Conservation (phyloP, 345 rosid genomes). For the Citrus sp. region DNA sequence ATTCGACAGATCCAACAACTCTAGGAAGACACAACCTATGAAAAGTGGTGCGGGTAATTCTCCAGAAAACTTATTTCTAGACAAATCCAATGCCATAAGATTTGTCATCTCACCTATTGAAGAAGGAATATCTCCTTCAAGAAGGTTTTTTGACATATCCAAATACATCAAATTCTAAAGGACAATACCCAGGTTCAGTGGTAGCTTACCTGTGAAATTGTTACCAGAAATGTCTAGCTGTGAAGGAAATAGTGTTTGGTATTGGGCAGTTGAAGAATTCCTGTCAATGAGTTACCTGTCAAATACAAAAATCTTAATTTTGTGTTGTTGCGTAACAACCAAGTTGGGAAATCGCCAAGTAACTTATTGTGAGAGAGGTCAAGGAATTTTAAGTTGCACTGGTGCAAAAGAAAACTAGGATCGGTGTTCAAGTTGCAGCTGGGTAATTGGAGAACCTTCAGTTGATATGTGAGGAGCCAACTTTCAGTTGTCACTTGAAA, state of each 20-base stretch:
- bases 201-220: not conserved
- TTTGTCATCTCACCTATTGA: not conserved
- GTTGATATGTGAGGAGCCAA: not conserved
- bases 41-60: not conserved
- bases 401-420: not conserved
- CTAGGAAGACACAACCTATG: too few relatives aligned
- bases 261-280: not conserved
- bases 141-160: not conserved
- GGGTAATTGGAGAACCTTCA: not conserved
- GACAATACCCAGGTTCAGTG: not conserved
- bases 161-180: not conserved
- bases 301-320: fast-evolving
- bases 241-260: not conserved
- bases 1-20: not conserved
- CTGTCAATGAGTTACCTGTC: not conserved
- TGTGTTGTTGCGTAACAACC: not conserved
- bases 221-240: not conserved
- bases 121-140: not conserved
- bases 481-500: not conserved
- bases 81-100: fast-evolving
- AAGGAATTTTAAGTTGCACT: not conserved
- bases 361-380: not conserved
- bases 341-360: not conserved
- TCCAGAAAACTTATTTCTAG: not conserved
- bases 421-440: not conserved